These are phyloP conservation scores for Naematelia aurantialba DNA, from an alignment of 768 basidiomycete genomes.

Conservation along the genomic window DNA sequence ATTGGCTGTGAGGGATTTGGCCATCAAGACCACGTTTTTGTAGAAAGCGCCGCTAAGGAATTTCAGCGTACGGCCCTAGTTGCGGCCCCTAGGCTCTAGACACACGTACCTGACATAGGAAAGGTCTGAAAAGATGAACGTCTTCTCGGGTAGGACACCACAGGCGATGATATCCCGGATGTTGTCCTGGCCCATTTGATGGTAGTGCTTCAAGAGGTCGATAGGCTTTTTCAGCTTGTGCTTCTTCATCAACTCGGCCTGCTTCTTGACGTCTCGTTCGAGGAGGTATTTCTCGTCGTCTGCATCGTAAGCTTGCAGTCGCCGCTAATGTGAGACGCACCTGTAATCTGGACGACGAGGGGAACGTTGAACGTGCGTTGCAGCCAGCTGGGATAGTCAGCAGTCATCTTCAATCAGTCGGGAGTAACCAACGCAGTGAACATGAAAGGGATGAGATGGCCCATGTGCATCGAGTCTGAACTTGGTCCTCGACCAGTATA, in stretches of 20 bases:
- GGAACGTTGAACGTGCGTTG: constrained; percentile 95
- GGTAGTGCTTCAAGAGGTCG: constrained; percentile 71
- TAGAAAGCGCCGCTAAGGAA: constrained; percentile 75
- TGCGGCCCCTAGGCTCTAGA: background rate
- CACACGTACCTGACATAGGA: constrained; percentile 69
- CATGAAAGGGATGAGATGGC: constrained; percentile 94
- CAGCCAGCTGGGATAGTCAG: constrained; percentile 67
- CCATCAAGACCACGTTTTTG: constrained; percentile 86
- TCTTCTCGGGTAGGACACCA: constrained; percentile 84
- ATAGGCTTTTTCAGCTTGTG: constrained; percentile 41
- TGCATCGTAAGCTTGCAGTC: constrained; percentile 10
- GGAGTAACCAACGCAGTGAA: constrained; percentile 77
- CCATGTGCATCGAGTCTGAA: constrained; percentile 94
- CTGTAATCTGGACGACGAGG: constrained; percentile 90
- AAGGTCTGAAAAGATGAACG: constrained; percentile 94
- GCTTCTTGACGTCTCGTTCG: constrained; percentile 63
- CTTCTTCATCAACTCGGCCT: constrained; percentile 41
- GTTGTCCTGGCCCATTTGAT: constrained; percentile 73
- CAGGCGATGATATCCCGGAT: constrained; percentile 96
- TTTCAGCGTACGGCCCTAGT: background rate
- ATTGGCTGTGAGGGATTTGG: constrained; percentile 85
- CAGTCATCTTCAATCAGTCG: background rate
- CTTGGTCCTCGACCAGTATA: constrained; percentile 97
- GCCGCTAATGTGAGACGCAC: constrained; percentile 51
- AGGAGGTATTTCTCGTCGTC: constrained; percentile 99